Evolutionary conservation across 805 yeast genomes (phyloP), one percentile per base, ranked within the genome.

Genomic region (Candida caryicola): DNA sequence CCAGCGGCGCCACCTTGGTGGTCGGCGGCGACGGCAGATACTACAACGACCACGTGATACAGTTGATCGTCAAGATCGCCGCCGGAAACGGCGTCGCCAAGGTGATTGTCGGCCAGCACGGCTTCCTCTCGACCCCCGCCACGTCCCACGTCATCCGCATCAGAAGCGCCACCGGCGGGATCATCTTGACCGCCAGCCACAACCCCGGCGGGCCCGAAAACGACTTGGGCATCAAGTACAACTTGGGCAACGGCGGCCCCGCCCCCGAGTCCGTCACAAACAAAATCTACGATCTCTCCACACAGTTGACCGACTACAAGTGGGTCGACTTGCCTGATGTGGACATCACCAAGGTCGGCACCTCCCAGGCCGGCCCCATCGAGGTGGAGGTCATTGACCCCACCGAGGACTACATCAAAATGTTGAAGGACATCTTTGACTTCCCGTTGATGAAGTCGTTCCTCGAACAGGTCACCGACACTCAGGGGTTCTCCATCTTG

Each of bases 11-110:
- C 3, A 79, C 84, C 3, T 69, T 91, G 43, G 97, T 90, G 1
- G 81, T 91, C 48, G 99, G 99, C 43, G 99, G 99, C 43, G 99
- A 91, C 60, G 98, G 98, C 32, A 81, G 99, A 52, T 91, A 72
- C 72, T 93, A 88, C 71, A 90, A 90, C 59, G 84, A 78, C 50
- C 74, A 71, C 31, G 90, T 89, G 29, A 77, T 93, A 52, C 86
- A 88, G 58, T 66, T 82, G 57, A 91, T 91, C 53, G 84, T 87
- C 25, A 66, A 79, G 50, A 86, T 91, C 37, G 83, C 86, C 43
- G 95, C 95, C 23, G 99, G 91, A 33, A 91, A 91, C 58, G 95
- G 95, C 26, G 95, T 90, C 39, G 72, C 69, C 52, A 86, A 87
- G 60, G 68, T 91, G 53, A 82, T 91, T 49, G 72, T 91, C 46